Evolutionary conservation across 345 rosid species (phyloP).

Genomic region (Brassica napus): Da-Ae NC_063445.1:54849501-54850000

Average conservation of each 20-base stretch:
- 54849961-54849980: not conserved
- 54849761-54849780: conserved; percentile 33
- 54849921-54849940: conserved; percentile 2
- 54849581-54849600: not conserved
- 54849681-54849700: too few species aligned
- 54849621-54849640: not conserved
- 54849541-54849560: not conserved
- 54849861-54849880: conserved; percentile 26
- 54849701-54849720: too few species aligned
- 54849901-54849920: conserved; percentile 6
- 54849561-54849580: not conserved
- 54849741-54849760: not conserved
- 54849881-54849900: conserved; percentile 11
- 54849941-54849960: conserved; percentile 21
- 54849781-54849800: conserved; percentile 29
- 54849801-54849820: conserved; percentile 12
- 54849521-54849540: not conserved
- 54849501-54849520: not conserved
- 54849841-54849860: conserved; percentile 6
- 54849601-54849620: not conserved
- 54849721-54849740: not conserved
- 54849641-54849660: not conserved
- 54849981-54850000: not conserved
- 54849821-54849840: not conserved
- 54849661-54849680: not conserved